phyloP scores from a whole-genome alignment of 2,329 filamentous ascomycete genomes.

The Rugonectria rugulosa region DNA sequence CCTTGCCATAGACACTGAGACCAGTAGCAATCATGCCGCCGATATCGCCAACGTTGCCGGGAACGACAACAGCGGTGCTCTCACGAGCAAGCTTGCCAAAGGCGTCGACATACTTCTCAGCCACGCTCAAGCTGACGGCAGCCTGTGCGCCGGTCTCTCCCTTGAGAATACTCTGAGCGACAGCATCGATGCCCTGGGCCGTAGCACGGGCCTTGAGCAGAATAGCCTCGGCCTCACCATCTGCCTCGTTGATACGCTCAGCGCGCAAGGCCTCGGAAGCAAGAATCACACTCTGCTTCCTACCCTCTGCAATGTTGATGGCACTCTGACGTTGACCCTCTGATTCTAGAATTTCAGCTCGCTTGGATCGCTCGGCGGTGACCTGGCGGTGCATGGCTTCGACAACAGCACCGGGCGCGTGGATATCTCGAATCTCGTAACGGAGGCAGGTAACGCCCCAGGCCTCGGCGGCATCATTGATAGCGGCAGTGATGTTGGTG shows the following conservation, averaged over 20 bases:
- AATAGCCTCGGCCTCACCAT: slow-evolving; percentile 94
- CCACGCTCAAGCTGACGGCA: slow-evolving; percentile 86
- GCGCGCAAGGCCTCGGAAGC: slow-evolving; percentile 90
- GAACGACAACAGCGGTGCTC: slow-evolving; percentile 93
- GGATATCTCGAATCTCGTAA: slow-evolving; percentile 98
- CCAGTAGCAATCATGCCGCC: slow-evolving; percentile 96
- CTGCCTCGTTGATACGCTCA: slow-evolving; percentile 92
- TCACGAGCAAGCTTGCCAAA: slow-evolving; percentile 93
- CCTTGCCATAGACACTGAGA: slow-evolving; percentile 93
- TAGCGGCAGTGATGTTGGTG: slow-evolving; percentile 97
- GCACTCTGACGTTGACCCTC: slow-evolving; percentile 97
- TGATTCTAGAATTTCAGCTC: slow-evolving; percentile 95
- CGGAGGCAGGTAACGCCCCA: slow-evolving; percentile 97
- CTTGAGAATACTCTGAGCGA: slow-evolving; percentile 76
- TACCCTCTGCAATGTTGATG: slow-evolving; percentile 98
- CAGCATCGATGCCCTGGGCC: slow-evolving; percentile 85
- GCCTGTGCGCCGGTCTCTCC: slow-evolving; percentile 80
- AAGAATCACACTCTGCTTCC: slow-evolving; percentile 95
- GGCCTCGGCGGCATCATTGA: slow-evolving; percentile 96
- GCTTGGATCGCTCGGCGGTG: slow-evolving; percentile 95
- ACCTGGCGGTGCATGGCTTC: slow-evolving; percentile 99
- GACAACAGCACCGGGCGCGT: slow-evolving; percentile 91
- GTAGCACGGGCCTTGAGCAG: slow-evolving; percentile 85
- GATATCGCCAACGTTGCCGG: slow-evolving; percentile 96
- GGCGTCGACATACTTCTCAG: slow-evolving; percentile 97